Evolutionary conservation across 78 protist species (phyloP), one percentile per base, ranked within the genome.

Genomic region (Corallochytrium limacisporum): DNA sequence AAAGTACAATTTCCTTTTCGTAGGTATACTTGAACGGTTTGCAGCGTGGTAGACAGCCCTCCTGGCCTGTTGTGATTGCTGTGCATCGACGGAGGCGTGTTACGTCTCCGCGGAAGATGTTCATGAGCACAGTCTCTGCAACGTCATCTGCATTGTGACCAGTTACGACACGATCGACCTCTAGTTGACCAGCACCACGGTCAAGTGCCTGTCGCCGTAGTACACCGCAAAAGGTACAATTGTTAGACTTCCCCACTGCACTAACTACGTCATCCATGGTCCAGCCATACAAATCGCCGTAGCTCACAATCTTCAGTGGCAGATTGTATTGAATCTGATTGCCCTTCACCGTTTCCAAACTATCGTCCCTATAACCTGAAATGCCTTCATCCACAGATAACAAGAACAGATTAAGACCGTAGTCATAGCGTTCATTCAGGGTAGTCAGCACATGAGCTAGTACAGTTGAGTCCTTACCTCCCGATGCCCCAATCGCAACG

Each of bases 351-450:
- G 62, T 3, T 57, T 87, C 88, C 38, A 92, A 77, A 20, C 94
- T 88, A 38, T 81, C 91, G 62, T 93, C 95, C 31, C 98, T 70
- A 36, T 93, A 93, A 7, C 98, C 98, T 6, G 78, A 20, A 36
- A 93, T 93, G 43, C 98, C 98, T 51, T 93, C 98, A 42, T 93
- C 98, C 24, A 90, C 72, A 36, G 91, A 78, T 28, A 93, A 66
- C 9, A 93, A 61, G 26, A 69, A 46, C 42, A 90, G 65, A 12
- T 93, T 81, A n/a, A 83, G 33, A 22, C 87, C 95, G 54, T 79
- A 84, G 37, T 75, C 74, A 36, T 89, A 71, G 16, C 69, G 59
- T 32, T 55, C 77, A 43, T 92, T 87, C 22, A 89, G 54, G 1
- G 18, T 4, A 5, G 44, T 67, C 54, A 92, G 38, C 9, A 89